Evolutionary conservation across 768 basidiomycete genomes (phyloP), one percentile per base, ranked within the genome.

Genomic region (Collybia mongolica): DNA sequence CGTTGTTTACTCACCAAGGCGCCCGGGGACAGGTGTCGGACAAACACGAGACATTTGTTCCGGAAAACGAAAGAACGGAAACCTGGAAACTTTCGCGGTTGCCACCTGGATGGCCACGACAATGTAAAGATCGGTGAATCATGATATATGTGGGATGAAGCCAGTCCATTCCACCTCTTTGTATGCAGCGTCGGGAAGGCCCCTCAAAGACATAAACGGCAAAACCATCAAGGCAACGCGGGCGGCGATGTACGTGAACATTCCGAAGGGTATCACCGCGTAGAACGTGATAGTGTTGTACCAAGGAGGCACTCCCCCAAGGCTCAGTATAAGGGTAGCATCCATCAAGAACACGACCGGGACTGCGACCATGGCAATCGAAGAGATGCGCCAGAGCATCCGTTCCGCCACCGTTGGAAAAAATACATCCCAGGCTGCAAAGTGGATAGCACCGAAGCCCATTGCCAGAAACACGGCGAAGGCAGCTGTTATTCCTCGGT

Each of bases 391-490:
- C 66, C 66, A 67, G 20, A 64, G 24, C 12, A 53, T 42, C 29
- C 38, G 35, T 44, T 65, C 58, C 2, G 43, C 26, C 6, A 3
- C 26, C 3, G 65, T 53, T 12, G 54, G 59, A 40, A 63, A 63
- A 6, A 26, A 22, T 37, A 63, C 57, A 11, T 29, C 6, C 58
- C 60, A 58, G 12, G 56, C 54, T 23, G 54, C 29, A 41, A 57
- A 64, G 39, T 62, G 62, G 26, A 62, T 56, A 1, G 44, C 51
- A 11, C 63, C 63, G 36, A 59, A 63, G 2, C 44, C 15, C n/a
- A 44, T 47, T 1, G 53, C 53, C 15, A 52, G 39, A 39, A 56
- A 15, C 1, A 47, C 28, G 15, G 43, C 3, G 40, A 42, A 22
- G 20, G 20, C 17, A 42, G 11, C 15, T 5, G 20, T 15, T 19